Conservation (phyloP, 306 rosid species). For the Vigna hirtella region DNA sequence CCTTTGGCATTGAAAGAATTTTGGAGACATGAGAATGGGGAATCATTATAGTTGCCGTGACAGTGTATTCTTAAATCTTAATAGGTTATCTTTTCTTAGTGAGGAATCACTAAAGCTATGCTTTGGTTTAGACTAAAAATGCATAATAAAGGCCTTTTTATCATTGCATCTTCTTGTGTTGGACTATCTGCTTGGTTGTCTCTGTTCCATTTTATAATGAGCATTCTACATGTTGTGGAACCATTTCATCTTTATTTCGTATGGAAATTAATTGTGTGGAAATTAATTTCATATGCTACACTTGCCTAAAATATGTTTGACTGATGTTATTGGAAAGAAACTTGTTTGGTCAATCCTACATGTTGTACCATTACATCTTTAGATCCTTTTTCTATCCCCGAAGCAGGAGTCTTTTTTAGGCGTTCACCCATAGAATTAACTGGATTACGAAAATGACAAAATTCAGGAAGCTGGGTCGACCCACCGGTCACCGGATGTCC, state of each 20-base stretch:
- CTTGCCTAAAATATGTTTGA: constrained; percentile 24
- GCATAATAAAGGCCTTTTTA: not conserved
- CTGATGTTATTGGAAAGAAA: constrained; percentile 14
- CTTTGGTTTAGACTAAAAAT: constrained; percentile 29
- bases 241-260: too few species aligned
- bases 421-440: constrained; percentile 26
- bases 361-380: not conserved
- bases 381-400: not conserved
- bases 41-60: not conserved
- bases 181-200: not conserved
- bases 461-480: constrained; percentile 84
- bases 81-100: not conserved
- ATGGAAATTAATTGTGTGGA: not conserved
- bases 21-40: constrained; percentile 12
- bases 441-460: constrained; percentile 69
- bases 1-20: constrained; percentile 3
- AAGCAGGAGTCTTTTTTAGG: constrained; percentile 11
- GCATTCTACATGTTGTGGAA: not conserved
- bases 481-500: constrained; percentile 78
- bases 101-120: not conserved
- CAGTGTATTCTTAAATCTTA: not conserved
- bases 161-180: not conserved
- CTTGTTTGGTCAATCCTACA: constrained; percentile 33
- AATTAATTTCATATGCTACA: not conserved
- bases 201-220: constrained; percentile 14